These are phyloP conservation scores for Penicillium hesseltinei DNA, from an alignment of 2,329 filamentous ascomycete genomes.

Conservation along the genomic window DNA sequence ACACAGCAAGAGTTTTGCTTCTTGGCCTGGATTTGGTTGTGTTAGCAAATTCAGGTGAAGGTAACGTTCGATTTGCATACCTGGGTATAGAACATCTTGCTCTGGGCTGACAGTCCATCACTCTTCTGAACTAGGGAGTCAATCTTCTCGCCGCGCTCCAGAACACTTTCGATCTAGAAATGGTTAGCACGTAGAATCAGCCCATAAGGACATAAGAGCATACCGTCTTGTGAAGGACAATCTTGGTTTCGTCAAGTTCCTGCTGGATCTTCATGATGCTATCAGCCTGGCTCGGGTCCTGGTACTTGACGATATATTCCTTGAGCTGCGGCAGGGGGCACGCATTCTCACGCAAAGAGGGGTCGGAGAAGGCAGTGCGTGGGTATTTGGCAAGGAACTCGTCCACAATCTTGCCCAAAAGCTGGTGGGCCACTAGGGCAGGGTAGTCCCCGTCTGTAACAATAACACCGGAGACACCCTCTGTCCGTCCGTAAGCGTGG, in stretches of 20 bases:
- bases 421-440: conserved; percentile 75
- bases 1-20: conserved; percentile 77
- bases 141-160: conserved; percentile 95
- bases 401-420: conserved; percentile 82
- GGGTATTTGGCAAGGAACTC: conserved; percentile 80
- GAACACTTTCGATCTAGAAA: conserved; percentile 35
- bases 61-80: conserved; percentile 39
- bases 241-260: conserved; percentile 96
- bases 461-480: conserved; percentile 73
- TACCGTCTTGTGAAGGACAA: conserved; percentile 90
- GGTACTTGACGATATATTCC: conserved; percentile 75
- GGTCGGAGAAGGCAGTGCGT: conserved; percentile 62
- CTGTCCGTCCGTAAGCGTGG: conserved; percentile 69
- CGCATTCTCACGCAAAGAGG: conserved; percentile 46
- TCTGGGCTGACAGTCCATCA: conserved; percentile 82
- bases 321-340: conserved; percentile 71
- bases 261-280: conserved; percentile 94
- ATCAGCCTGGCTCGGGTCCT: conserved; percentile 85
- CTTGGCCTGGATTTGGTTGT: conserved; percentile 57
- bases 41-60: background rate
- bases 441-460: conserved; percentile 76
- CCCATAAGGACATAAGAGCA: conserved; percentile 39
- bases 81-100: conserved; percentile 93
- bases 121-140: conserved; percentile 92
- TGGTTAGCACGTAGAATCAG: conserved; percentile 41